A percentile compares a stretch with the other conserved stretches of the same genome.
Conservation (phyloP, 2,329 filamentous ascomycete species). For the Dendrostoma leiphaemia region DNA sequence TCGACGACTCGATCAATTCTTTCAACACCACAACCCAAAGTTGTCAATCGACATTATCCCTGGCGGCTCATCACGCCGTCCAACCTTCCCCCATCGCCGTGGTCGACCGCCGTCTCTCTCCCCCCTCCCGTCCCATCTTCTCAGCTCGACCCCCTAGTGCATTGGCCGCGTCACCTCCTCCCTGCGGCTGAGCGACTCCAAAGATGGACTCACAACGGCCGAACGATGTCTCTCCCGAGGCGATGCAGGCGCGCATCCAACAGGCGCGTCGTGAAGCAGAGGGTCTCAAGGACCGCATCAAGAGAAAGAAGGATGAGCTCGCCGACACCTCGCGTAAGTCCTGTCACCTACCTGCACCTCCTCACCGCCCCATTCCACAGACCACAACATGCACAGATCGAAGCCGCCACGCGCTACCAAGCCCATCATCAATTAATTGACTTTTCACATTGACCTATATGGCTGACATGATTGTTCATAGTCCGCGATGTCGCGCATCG, state of each 20-base stretch:
- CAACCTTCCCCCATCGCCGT: neutral
- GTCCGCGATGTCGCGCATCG: slow-evolving; percentile 91
- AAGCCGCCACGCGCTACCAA: neutral
- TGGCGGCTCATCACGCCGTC: neutral
- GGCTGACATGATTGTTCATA: slow-evolving; percentile 38
- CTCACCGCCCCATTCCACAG: slow-evolving; percentile 14
- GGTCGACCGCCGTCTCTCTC: neutral
- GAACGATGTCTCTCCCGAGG: slow-evolving; percentile 66
- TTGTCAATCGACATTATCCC: neutral
- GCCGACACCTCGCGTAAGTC: slow-evolving; percentile 94
- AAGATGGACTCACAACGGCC: slow-evolving; percentile 55
- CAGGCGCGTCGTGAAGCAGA: slow-evolving; percentile 95
- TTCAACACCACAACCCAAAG: neutral
- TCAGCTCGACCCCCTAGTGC: slow-evolving; percentile 13
- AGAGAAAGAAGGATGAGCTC: slow-evolving; percentile 99
- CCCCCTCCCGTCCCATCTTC: neutral
- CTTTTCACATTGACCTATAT: slow-evolving; percentile 3
- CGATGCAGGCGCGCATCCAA: slow-evolving; percentile 91
- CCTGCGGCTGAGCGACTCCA: slow-evolving; percentile 17
- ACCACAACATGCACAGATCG: slow-evolving; percentile 3
- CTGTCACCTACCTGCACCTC: slow-evolving; percentile 19
- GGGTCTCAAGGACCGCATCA: slow-evolving; percentile 96
- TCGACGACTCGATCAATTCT: slow-evolving; percentile 4
- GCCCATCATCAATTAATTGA: no score
- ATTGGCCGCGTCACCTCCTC: slow-evolving; percentile 17